A percentile compares a stretch with the other conserved stretches of the same genome.
These are phyloP conservation scores for Pichia inconspicua DNA, from an alignment of 1,139 yeast species.

Conservation along the genomic window DNA sequence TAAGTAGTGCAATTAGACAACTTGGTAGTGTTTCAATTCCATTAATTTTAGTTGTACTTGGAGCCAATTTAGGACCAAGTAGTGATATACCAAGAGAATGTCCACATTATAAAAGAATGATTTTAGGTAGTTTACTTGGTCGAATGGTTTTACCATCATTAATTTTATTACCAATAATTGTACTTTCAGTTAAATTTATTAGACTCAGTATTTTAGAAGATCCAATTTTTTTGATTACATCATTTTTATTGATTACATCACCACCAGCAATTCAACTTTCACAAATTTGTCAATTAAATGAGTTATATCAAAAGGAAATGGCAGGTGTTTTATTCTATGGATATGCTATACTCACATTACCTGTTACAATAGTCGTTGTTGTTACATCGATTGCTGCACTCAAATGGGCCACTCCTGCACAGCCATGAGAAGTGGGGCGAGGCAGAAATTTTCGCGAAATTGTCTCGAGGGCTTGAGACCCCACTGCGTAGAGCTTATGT, in stretches of 20 bases:
- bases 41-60: constrained; percentile 61
- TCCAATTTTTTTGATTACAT: constrained; percentile 72
- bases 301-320: constrained; percentile 74
- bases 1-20: constrained; percentile 69
- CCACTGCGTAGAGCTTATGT: background rate
- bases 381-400: constrained; percentile 61
- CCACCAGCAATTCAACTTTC: constrained; percentile 84
- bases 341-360: constrained; percentile 66
- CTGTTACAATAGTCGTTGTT: constrained; percentile 68
- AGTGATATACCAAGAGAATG: constrained; percentile 59
- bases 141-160: constrained; percentile 74
- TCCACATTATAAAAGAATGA: constrained; percentile 48
- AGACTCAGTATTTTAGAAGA: constrained; percentile 69
- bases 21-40: constrained; percentile 89
- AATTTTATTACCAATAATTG: constrained; percentile 58
- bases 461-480: no score
- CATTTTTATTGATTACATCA: constrained; percentile 65
- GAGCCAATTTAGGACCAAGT: constrained; percentile 67
- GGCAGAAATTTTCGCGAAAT: no score
- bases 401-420: constrained; percentile 29
- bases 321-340: constrained; percentile 86
- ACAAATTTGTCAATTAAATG: constrained; percentile 73
- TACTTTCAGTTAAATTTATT: constrained; percentile 56
- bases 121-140: constrained; percentile 60
- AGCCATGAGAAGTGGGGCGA: background rate